Evolutionary conservation across 495 filamentous ascomycete genomes (phyloP).

Genomic region (Neurospora terricola): DNA sequence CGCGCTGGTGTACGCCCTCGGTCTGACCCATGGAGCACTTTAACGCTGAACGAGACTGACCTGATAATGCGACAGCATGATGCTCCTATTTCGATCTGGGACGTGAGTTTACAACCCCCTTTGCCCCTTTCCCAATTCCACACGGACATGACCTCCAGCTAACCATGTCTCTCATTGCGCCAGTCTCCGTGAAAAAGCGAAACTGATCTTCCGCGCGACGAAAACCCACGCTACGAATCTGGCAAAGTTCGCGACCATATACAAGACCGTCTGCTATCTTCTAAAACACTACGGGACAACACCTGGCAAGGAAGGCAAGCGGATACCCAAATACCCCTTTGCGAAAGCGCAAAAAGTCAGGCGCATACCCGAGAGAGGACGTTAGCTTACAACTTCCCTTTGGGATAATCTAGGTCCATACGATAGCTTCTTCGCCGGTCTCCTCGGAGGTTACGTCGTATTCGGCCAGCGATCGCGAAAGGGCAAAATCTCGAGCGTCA

Average conservation of each 20-base stretch:
- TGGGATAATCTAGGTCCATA: constrained; percentile 41
- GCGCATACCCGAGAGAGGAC: not conserved
- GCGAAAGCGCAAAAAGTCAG: not conserved
- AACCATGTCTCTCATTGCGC: not conserved
- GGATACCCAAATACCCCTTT: not conserved
- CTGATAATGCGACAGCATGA: constrained; percentile 52
- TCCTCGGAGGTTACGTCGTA: constrained; percentile 84
- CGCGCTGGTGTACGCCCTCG: constrained; percentile 65
- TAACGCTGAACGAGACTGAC: constrained; percentile 17
- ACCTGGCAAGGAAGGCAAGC: constrained; percentile 45
- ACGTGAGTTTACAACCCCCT: constrained; percentile 40
- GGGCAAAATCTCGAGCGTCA: constrained; percentile 68
- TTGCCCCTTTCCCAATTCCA: not conserved
- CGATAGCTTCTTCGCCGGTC: constrained; percentile 82
- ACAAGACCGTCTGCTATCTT: constrained; percentile 68
- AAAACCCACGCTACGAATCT: constrained; percentile 86
- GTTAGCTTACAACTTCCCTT: not conserved
- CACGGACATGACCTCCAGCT: not conserved
- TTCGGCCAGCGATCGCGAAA: constrained; percentile 60
- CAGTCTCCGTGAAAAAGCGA: constrained; percentile 67
- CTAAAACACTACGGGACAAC: constrained; percentile 54
- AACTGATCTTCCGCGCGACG: constrained; percentile 74
- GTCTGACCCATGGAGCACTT: constrained; percentile 49
- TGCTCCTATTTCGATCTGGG: constrained; percentile 86
- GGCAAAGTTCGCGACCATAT: constrained; percentile 78